phyloP scores from a whole-genome alignment of 345 rosid genomes.

The Linum trigynum region DNA sequence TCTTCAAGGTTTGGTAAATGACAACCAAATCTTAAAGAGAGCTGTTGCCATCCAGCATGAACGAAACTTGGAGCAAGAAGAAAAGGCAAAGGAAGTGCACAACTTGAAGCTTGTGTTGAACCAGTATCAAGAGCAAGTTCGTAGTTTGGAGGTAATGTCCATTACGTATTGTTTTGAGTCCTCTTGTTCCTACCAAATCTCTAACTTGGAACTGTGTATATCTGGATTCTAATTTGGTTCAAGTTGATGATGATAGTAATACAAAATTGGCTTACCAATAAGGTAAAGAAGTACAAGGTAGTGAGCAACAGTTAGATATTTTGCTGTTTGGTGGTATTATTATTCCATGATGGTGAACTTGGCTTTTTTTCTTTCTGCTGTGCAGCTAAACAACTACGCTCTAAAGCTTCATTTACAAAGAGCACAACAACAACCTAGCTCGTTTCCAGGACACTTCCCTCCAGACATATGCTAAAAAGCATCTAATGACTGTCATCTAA shows the following conservation, averaged over 20 bases:
- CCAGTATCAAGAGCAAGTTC: conserved; percentile 44
- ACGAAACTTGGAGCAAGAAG: conserved; percentile 38
- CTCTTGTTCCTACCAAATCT: neutral
- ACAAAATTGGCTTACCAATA: neutral
- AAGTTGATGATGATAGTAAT: neutral
- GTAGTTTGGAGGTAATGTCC: conserved; percentile 33
- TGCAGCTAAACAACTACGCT: conserved; percentile 43
- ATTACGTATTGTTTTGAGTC: no score
- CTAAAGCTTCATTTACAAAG: conserved; percentile 42
- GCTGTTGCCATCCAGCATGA: conserved; percentile 40
- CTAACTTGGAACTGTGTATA: no score
- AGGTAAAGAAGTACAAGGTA: no score
- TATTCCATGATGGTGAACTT: neutral
- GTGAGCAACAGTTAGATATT: no score
- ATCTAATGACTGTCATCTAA: neutral
- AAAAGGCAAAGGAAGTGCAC: conserved; percentile 31
- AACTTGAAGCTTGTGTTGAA: conserved; percentile 28
- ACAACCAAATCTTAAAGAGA: conserved; percentile 42
- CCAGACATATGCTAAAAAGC: conserved; percentile 24
- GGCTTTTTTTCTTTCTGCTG: conserved; percentile 2
- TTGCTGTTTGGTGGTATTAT: neutral
- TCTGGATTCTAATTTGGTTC: no score
- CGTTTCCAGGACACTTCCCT: conserved; percentile 22
- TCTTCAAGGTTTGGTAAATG: conserved; percentile 33
- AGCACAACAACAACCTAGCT: conserved; percentile 22